Conservation (phyloP, 2,329 filamentous ascomycete genomes). For the Paracorniculantispora psalliotae region DNA sequence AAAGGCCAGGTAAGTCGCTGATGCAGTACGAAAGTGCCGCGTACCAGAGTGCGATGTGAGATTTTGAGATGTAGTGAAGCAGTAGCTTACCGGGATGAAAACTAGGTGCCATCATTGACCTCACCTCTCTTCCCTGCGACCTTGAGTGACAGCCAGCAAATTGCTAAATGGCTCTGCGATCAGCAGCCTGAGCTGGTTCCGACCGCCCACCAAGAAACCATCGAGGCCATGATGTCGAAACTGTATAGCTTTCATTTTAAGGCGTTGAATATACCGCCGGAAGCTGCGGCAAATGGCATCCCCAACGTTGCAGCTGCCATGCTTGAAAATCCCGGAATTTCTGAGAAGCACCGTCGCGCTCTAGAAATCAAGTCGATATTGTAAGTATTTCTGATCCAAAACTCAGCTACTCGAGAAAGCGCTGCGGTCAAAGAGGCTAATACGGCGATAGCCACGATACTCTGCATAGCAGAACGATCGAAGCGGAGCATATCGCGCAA, state of each 20-base stretch:
- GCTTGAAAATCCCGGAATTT: constrained; percentile 23
- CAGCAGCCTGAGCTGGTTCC: constrained; percentile 25
- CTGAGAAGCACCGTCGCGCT: constrained; percentile 23
- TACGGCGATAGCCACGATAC: constrained; percentile 23
- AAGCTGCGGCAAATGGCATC: constrained; percentile 22
- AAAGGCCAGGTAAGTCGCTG: constrained; percentile 24
- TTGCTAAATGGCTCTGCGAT: constrained; percentile 26
- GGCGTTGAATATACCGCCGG: constrained; percentile 20
- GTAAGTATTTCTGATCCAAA: constrained; percentile 19
- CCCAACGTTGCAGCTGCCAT: constrained; percentile 26
- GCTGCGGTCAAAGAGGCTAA: not conserved
- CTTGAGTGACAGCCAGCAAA: constrained; percentile 24
- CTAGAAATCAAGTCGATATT: constrained; percentile 28
- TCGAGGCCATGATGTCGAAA: constrained; percentile 22
- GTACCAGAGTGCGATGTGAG: not conserved
- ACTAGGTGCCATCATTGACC: constrained; percentile 25
- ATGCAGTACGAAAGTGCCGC: not conserved
- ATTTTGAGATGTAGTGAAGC: not conserved
- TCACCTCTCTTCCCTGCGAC: constrained; percentile 20
- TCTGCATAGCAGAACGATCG: constrained; percentile 20
- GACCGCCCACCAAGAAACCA: constrained; percentile 19
- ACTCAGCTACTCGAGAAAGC: not conserved
- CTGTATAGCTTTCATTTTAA: constrained; percentile 24
- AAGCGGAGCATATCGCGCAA: constrained; percentile 21
- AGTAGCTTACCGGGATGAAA: not conserved